Conservation (phyloP, 1,139 yeast genomes). For the Protomyces macrosporus region DNA sequence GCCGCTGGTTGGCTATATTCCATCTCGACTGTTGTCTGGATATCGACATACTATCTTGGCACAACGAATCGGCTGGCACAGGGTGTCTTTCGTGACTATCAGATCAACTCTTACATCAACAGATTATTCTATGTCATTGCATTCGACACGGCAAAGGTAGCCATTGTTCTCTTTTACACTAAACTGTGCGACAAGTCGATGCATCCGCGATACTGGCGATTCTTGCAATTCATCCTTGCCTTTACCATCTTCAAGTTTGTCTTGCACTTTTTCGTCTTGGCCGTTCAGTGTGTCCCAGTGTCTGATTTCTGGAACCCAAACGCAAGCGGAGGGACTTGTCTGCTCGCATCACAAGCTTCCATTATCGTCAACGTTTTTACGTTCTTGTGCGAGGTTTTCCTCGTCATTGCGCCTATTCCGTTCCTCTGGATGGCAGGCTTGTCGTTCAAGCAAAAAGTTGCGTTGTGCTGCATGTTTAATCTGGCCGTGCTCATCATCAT, state of each 20-base stretch:
- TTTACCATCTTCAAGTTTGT: conserved; percentile 6
- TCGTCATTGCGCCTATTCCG: conserved; percentile 22
- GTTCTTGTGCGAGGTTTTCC: conserved; percentile 7
- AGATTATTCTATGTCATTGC: conserved; percentile 13
- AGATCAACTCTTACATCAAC: conserved; percentile 2
- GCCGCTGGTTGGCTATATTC: background rate
- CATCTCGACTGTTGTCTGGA: conserved; percentile 15
- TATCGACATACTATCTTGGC: conserved; percentile 4
- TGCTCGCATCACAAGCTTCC: background rate
- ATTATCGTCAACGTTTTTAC: conserved; percentile 13
- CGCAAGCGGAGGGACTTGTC: background rate
- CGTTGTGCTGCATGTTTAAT: conserved; percentile 21
- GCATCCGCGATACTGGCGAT: conserved; percentile 8
- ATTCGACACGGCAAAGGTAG: conserved; percentile 12
- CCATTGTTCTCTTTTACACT: conserved; percentile 14
- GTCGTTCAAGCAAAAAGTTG: conserved; percentile 1
- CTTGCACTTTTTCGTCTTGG: conserved; percentile 9
- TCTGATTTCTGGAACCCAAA: conserved; percentile 5
- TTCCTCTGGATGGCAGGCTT: conserved; percentile 22
- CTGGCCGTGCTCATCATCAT: conserved; percentile 16
- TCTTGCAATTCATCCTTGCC: conserved; percentile 1
- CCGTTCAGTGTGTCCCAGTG: conserved; percentile 16
- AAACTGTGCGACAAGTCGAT: conserved; percentile 5
- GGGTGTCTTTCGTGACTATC: background rate
- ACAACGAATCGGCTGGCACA: background rate